Conservation (phyloP, 805 yeast genomes). For the Ogataea corticis region DNA sequence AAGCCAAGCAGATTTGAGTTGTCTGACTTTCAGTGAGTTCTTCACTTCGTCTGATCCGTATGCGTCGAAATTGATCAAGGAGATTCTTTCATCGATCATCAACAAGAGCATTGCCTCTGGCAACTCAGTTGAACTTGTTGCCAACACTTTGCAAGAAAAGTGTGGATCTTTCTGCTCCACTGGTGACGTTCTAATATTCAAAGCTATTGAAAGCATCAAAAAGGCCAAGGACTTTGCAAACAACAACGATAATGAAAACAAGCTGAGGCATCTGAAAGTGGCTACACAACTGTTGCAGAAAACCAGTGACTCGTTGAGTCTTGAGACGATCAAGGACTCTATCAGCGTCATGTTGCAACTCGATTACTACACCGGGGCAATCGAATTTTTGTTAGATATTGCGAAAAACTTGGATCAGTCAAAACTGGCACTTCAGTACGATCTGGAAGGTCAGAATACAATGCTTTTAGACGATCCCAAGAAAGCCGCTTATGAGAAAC, state of each 20-base stretch:
- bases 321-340: conserved; percentile 81
- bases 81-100: conserved; percentile 83
- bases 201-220: conserved; percentile 89
- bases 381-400: conserved; percentile 75
- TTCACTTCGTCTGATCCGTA: conserved; percentile 64
- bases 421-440: conserved; percentile 56
- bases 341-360: conserved; percentile 74
- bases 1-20: conserved; percentile 66
- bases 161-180: conserved; percentile 95
- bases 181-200: conserved; percentile 88
- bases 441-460: conserved; percentile 38
- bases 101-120: conserved; percentile 88
- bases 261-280: conserved; percentile 63
- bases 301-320: conserved; percentile 73
- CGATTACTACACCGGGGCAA: conserved; percentile 81
- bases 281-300: conserved; percentile 77
- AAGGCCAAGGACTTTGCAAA: conserved; percentile 76
- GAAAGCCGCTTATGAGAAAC: conserved; percentile 49
- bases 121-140: conserved; percentile 88
- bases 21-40: conserved; percentile 70
- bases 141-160: conserved; percentile 82
- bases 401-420: conserved; percentile 69
- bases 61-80: conserved; percentile 71
- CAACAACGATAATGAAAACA: conserved; percentile 69
- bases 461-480: conserved; percentile 48